Base-by-base conservation (phyloP, 768 basidiomycete species). In the Psilocybe azurescens region DNA sequence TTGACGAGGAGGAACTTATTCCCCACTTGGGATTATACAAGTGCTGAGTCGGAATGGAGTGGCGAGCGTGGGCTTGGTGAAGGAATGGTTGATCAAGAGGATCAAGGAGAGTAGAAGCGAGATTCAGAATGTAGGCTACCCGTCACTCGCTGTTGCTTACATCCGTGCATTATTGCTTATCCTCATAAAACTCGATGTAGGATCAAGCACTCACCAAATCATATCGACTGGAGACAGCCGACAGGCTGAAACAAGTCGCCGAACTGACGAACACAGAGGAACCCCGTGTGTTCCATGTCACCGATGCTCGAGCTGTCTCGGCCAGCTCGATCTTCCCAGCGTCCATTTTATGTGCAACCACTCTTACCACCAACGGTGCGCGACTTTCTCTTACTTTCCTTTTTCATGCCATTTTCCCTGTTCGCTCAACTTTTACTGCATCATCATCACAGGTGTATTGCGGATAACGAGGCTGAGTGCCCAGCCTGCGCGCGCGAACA, bases 321-420 rank as follows among this genome's bases (percentile, higher is more conserved):
- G 90, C 1, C 93, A 92, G 67, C 86, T 99, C 62, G 96, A 98
- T 72, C 85, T 98, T 9, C 97, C 97, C 0, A 91, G 87, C 65
- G 83, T 99, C 5, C 96, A 99, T 74, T 99, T 98, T 71, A 97
- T 99, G 97, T 99, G 97, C 75, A 89, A 90, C 69, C 97, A 99
- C 72, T 95, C 93, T 63, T 99, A 94, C 78, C 97, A 99, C 73
- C 94, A 97, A 72, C 83, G 95, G 94, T 93, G 76, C 72, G 75
- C 49, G 24, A 41, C 49, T 18, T 39, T 20, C 36, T 38, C 20
- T 33, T 51, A 20, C 36, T 38, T 32, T 20, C 46, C 36, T 50
- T 2, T 11, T 18, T 5, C 58, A 24, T 29, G n/a, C 14, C 29
- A 24, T 61, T 33, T 33, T 46, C 18, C 6, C 24, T 61, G 48